A percentile compares a stretch with the other conserved stretches of the same genome.
Conservation (phyloP, 306 rosid species). For the Cicer judaicum region DNA sequence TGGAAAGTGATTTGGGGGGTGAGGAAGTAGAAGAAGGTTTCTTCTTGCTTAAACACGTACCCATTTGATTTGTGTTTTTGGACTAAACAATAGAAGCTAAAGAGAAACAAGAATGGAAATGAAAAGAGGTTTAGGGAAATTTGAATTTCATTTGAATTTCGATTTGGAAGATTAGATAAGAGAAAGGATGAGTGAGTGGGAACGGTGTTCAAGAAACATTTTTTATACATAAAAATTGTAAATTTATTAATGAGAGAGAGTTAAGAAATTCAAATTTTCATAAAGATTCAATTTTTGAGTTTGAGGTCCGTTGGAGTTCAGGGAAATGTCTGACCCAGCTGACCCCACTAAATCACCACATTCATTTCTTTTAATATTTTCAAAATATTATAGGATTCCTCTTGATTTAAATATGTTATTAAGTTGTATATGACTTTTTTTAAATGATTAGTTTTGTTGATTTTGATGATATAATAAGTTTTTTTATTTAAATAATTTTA, state of each 20-base stretch:
- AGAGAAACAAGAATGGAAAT: conserved; percentile 4
- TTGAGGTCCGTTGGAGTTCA: conserved; percentile 34
- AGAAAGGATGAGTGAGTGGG: conserved; percentile 21
- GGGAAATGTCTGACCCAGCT: conserved; percentile 10
- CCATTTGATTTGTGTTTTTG: conserved; percentile 56
- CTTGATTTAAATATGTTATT: too few species aligned
- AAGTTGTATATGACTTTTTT: too few species aligned
- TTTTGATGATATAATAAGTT: too few species aligned
- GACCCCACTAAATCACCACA: conserved; percentile 48
- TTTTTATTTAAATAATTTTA: too few species aligned
- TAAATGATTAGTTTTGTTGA: too few species aligned
- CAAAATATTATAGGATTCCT: too few species aligned
- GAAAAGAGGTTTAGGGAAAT: conserved; percentile 35
- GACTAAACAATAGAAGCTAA: conserved; percentile 14
- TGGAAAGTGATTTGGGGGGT: conserved; percentile 49
- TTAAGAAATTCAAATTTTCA: conserved; percentile 57
- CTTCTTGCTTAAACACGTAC: conserved; percentile 92
- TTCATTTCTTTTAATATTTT: conserved; percentile 6
- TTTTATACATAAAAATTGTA: conserved; percentile 41
- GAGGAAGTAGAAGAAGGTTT: conserved; percentile 46
- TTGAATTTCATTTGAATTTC: conserved; percentile 60
- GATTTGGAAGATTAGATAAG: conserved; percentile 32
- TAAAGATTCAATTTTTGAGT: conserved; percentile 21
- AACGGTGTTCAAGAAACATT: conserved; percentile 53
- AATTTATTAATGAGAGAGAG: conserved; percentile 31